These are phyloP conservation scores for Garcia nutans DNA, from an alignment of 345 rosid genomes.

Conservation along the genomic window DNA sequence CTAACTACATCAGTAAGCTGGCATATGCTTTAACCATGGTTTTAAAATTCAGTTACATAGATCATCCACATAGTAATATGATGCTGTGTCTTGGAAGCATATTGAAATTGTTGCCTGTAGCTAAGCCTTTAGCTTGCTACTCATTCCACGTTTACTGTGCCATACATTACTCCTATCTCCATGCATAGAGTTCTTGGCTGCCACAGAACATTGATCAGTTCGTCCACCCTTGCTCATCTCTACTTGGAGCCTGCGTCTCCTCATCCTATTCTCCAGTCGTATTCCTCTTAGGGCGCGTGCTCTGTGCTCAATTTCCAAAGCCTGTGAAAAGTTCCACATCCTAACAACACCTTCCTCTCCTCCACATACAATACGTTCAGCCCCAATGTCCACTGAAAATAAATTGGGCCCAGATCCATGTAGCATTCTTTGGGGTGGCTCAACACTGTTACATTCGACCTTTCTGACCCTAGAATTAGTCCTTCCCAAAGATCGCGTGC, in stretches of 20 bases:
- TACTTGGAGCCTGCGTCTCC: slow-evolving; percentile 61
- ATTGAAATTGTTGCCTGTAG: neutral
- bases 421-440: slow-evolving; percentile 92
- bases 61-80: neutral
- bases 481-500: slow-evolving; percentile 31
- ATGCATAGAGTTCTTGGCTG: slow-evolving; percentile 65
- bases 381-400: slow-evolving; percentile 77
- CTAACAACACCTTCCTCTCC: slow-evolving; percentile 86
- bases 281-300: slow-evolving; percentile 59
- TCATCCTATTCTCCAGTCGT: slow-evolving; percentile 78
- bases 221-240: slow-evolving; percentile 65
- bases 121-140: slow-evolving; percentile 63
- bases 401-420: slow-evolving; percentile 73
- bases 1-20: neutral
- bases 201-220: slow-evolving; percentile 62
- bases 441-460: slow-evolving; percentile 35
- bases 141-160: slow-evolving; percentile 60
- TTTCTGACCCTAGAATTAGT: slow-evolving; percentile 33
- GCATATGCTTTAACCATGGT: slow-evolving; percentile 3
- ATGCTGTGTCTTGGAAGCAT: slow-evolving; percentile 4
- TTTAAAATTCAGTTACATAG: neutral
- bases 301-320: slow-evolving; percentile 72
- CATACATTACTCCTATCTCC: slow-evolving; percentile 55
- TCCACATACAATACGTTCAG: slow-evolving; percentile 85
- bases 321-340: slow-evolving; percentile 86